Evolutionary conservation across 176 grass and related monocot genomes (phyloP).

Genomic region (Alloteropsis semialata): DNA sequence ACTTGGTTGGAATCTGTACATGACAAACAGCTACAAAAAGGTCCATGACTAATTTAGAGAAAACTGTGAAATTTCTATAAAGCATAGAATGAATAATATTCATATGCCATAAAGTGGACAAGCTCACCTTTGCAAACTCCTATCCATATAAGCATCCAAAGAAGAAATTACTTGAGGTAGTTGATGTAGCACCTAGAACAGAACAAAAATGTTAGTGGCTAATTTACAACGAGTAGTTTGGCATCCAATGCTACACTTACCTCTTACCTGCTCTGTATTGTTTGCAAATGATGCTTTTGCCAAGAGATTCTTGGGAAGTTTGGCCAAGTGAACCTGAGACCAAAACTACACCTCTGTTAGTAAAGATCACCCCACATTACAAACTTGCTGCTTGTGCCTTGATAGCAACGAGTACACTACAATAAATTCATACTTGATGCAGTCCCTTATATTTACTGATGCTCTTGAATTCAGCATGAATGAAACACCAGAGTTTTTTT

Average conservation of each 20-base stretch:
- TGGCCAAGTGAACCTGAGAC: conserved; percentile 57
- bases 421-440: not conserved
- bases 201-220: not conserved
- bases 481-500: not conserved
- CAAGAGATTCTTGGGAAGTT: conserved; percentile 83
- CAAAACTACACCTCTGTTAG: not conserved
- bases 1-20: not conserved
- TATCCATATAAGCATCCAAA: conserved; percentile 87
- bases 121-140: conserved; percentile 74
- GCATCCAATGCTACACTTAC: conserved; percentile 1
- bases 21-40: not conserved
- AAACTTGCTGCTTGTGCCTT: not conserved
- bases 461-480: conserved; percentile 14
- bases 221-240: not conserved
- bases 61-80: not conserved
- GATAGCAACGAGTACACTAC: not conserved
- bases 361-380: not conserved
- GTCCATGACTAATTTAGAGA: not conserved
- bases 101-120: not conserved
- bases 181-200: conserved; percentile 55
- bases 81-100: not conserved
- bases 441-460: not conserved
- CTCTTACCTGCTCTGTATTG: conserved; percentile 76
- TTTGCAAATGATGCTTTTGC: conserved; percentile 66
- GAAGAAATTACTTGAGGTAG: conserved; percentile 82